Conservation (phyloP, 2,329 filamentous ascomycete genomes). For the Calonectria henricotiae region DNA sequence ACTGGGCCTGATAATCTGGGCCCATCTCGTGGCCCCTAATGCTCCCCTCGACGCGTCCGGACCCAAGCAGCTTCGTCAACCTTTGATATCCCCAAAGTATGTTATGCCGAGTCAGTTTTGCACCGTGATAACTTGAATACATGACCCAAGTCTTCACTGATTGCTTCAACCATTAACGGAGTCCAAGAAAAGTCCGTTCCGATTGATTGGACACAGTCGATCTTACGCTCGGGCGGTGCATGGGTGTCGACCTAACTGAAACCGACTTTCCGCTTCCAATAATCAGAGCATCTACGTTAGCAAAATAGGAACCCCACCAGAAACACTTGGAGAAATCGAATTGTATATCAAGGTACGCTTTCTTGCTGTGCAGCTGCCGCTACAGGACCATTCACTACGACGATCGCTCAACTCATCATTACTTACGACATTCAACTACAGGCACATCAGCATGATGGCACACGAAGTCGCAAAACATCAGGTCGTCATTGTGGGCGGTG, state of each 20-base stretch:
- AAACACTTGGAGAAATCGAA: no score
- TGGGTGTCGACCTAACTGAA: not conserved
- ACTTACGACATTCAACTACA: not conserved
- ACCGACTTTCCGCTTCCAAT: not conserved
- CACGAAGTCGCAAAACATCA: not conserved
- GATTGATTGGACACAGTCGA: not conserved
- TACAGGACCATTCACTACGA: not conserved
- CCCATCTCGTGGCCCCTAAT: no score
- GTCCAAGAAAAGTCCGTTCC: not conserved
- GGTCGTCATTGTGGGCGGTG: constrained; percentile 7
- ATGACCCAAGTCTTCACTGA: no score
- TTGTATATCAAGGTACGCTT: not conserved
- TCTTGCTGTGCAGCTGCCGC: not conserved
- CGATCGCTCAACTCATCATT: not conserved
- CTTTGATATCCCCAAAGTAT: no score
- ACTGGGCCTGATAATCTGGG: not conserved
- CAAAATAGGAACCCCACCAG: not conserved
- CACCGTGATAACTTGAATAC: not conserved
- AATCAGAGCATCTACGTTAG: not conserved
- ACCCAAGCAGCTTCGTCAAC: no score
- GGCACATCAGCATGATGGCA: not conserved
- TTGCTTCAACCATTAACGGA: not conserved
- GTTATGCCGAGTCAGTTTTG: not conserved
- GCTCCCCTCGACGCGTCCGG: no score
- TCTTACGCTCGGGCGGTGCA: not conserved